Percentiles rank a stretch among this genome's conserved stretches.
These are phyloP conservation scores for Mychonastes homosphaera DNA, from an alignment of 139 green algal genomes.

Conservation along the genomic window DNA sequence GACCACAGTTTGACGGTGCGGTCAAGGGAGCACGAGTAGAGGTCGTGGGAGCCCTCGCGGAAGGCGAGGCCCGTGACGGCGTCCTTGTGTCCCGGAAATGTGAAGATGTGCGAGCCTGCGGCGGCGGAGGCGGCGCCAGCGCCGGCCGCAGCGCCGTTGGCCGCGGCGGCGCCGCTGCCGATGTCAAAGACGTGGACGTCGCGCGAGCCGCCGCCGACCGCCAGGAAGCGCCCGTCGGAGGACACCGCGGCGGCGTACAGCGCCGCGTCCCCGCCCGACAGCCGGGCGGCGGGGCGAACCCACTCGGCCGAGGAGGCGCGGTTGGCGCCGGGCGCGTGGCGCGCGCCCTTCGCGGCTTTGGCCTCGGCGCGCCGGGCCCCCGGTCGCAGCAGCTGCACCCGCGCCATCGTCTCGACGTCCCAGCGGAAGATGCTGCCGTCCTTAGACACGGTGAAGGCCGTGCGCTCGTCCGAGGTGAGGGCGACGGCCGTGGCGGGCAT, in stretches of 20 bases:
- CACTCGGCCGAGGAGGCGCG: constrained; percentile 7
- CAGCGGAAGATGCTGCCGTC: constrained; percentile 59
- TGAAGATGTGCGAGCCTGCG: not conserved
- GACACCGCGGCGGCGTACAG: constrained; percentile 62
- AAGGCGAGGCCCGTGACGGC: constrained; percentile 68
- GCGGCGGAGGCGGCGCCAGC: not conserved
- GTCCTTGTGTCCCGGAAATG: constrained; percentile 47
- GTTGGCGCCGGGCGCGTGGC: not conserved
- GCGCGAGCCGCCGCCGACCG: constrained; percentile 50
- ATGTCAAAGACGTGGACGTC: constrained; percentile 74
- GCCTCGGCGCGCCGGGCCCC: not conserved
- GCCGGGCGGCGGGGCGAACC: constrained; percentile 7
- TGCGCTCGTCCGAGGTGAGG: constrained; percentile 57
- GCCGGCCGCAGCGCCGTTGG: not conserved
- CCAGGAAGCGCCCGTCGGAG: constrained; percentile 61
- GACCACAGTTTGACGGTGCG: constrained; percentile 62
- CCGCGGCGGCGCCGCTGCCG: constrained; percentile 9
- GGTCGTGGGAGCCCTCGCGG: constrained; percentile 61
- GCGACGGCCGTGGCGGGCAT: constrained; percentile 59
- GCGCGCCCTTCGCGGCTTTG: constrained; percentile 2
- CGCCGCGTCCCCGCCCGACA: constrained; percentile 8
- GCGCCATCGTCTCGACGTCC: constrained; percentile 62
- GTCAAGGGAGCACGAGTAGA: constrained; percentile 65
- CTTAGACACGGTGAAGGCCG: constrained; percentile 65
- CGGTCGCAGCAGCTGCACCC: constrained; percentile 24